Evolutionary conservation across 2,329 filamentous ascomycete species (phyloP).

Genomic region (Diaporthe sp.): DNA sequence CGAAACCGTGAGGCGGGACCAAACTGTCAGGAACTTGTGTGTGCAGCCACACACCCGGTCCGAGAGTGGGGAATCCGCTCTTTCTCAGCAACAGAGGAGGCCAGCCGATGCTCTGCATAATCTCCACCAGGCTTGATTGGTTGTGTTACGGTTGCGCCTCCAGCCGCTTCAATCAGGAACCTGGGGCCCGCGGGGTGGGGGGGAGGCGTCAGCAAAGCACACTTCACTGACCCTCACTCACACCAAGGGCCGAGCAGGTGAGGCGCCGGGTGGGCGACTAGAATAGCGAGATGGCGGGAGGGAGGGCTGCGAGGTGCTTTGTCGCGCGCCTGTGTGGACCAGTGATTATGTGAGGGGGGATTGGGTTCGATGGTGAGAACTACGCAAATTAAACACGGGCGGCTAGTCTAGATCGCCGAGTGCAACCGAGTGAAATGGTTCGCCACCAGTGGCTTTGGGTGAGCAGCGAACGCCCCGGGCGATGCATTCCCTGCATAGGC

Average conservation of each 20-base stretch:
- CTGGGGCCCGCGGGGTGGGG: background rate
- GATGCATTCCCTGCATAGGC: background rate
- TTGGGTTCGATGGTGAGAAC: background rate
- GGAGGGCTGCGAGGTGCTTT: background rate
- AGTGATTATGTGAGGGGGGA: slow-evolving; percentile 10
- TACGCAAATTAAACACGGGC: background rate
- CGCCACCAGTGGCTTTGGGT: background rate
- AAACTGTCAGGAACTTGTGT: background rate
- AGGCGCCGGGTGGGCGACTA: background rate
- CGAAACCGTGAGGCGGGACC: background rate
- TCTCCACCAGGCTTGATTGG: background rate
- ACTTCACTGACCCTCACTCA: background rate
- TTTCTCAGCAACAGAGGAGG: background rate
- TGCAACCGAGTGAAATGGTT: background rate
- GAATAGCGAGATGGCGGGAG: background rate
- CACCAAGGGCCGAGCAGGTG: background rate
- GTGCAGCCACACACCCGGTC: slow-evolving; percentile 17
- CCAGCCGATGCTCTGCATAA: slow-evolving; percentile 20
- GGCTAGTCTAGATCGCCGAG: background rate
- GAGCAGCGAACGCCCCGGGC: too few relatives aligned
- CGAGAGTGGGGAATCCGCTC: background rate
- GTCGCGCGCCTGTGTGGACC: slow-evolving; percentile 20
- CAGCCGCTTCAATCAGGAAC: slow-evolving; percentile 3
- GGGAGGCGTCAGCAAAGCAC: slow-evolving; percentile 16
- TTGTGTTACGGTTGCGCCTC: slow-evolving; percentile 1